These are phyloP conservation scores for Eutrema heterophyllum DNA, from an alignment of 345 rosid species.

Conservation along the genomic window DNA sequence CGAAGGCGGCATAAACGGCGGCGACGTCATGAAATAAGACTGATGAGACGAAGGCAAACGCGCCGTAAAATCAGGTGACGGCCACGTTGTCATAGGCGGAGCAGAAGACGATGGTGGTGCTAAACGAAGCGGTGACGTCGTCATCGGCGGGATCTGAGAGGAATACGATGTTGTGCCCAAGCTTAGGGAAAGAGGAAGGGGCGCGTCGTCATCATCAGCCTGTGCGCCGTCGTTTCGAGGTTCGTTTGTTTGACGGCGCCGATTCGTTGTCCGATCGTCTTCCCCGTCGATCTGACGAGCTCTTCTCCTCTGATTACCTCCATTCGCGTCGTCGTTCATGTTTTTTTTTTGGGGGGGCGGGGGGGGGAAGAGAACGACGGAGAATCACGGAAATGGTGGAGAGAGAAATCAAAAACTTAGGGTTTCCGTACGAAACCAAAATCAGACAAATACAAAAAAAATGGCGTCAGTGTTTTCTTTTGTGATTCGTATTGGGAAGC, in stretches of 20 bases:
- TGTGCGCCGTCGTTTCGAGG: background rate
- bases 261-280: background rate
- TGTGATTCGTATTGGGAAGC: background rate
- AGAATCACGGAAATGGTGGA: background rate
- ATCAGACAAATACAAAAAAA: background rate
- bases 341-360: too few species aligned
- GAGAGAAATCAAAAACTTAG: background rate
- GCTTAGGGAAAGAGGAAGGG: slow-evolving; percentile 2
- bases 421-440: background rate
- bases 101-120: background rate
- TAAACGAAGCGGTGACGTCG: background rate
- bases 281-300: background rate
- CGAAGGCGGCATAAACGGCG: background rate
- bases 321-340: background rate
- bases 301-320: background rate
- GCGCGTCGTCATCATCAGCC: background rate
- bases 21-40: background rate
- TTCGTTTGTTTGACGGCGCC: background rate
- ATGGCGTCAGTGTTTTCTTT: background rate
- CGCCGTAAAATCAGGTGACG: background rate
- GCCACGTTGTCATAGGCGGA: background rate
- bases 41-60: background rate
- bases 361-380: background rate
- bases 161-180: background rate
- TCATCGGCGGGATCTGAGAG: slow-evolving; percentile 1